phyloP scores from a whole-genome alignment of 495 filamentous ascomycete species.

The Neurospora hispaniola region DNA sequence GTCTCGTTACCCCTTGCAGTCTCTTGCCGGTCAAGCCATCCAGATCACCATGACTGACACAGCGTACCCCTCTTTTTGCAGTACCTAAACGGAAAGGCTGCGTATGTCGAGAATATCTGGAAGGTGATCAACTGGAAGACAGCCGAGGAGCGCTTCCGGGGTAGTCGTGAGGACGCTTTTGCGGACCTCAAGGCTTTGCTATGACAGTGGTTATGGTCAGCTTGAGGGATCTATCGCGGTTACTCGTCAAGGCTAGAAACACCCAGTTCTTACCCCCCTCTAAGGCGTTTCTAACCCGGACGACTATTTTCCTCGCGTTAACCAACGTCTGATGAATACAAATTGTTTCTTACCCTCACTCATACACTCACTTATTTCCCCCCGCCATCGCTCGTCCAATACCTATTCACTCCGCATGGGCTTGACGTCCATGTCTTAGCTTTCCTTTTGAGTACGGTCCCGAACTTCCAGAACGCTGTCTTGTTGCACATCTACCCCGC shows the following conservation, averaged over 20 bases:
- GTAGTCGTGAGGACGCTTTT: slow-evolving; percentile 26
- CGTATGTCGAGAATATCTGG: slow-evolving; percentile 95
- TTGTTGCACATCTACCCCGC: background rate
- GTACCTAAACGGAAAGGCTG: slow-evolving; percentile 96
- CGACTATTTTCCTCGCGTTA: too few species aligned
- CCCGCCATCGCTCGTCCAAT: background rate
- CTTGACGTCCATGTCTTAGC: background rate
- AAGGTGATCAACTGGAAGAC: slow-evolving; percentile 97
- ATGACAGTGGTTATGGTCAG: slow-evolving; percentile 4
- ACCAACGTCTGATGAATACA: background rate
- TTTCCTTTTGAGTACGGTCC: background rate
- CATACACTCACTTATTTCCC: background rate
- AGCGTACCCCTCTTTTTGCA: slow-evolving; percentile 3
- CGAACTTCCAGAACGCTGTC: background rate
- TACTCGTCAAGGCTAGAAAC: too few species aligned
- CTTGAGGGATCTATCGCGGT: background rate
- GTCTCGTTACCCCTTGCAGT: background rate
- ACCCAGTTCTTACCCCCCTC: too few species aligned
- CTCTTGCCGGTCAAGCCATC: background rate
- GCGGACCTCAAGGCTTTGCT: slow-evolving; percentile 24
- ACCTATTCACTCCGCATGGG: background rate
- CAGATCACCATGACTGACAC: slow-evolving; percentile 3
- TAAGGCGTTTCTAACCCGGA: too few species aligned
- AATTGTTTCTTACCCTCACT: too few species aligned
- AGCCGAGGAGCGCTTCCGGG: slow-evolving; percentile 69